Evolutionary conservation across 192 early-diverging fungal species (phyloP), one percentile per base, ranked within the genome.

Genomic region (Jimgerdemannia flammicorona): DNA sequence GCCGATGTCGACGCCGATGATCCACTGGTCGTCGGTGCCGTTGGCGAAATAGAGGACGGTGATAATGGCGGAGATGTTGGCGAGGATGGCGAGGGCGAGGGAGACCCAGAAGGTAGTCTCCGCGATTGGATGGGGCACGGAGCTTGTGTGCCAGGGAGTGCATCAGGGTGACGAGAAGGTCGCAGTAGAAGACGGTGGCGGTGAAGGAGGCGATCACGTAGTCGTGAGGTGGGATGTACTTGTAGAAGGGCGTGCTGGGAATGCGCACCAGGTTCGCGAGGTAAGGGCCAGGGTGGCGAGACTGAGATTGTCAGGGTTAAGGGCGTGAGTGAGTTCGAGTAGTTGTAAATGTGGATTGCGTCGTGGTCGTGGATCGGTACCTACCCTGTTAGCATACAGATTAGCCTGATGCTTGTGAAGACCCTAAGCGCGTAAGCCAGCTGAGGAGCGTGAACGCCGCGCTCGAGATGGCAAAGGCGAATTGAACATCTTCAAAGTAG

Each of bases 141-240:
- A 81, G 9, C 39, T 75, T 67, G 40, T 75, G 76, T 4, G 76
- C 71, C 4, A 75, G 63, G 54, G 76, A 70, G 3, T 70, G 71
- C 80, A 81, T 81, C 43, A 73, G 73, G 17, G 80, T 74, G 43
- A 81, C 49, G 29, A 75, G 72, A 18, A 77, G 75, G 3, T 78
- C 64, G 20, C 76, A 81, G 29, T 81, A 49, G 43, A 81, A 77
- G 59, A 81, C 77, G 4, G 73, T 75, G 63, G 77, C 80, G 63
- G 78, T 54, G 66, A 66, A 20, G 18, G 42, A 20, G 4, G 76
- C 76, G 11, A 81, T 81, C 14, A 75, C 76, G 2, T 71, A 75
- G 7, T 78, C 40, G 67, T 81, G 76, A 9, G 75, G 76, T 7
- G 74, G 71, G 40, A 81, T 72, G 19, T 81, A 74, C 14, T 81